A percentile compares a stretch with the other conserved stretches of the same genome.
Conservation (phyloP, 345 rosid genomes). For the Clausena lansium region DNA sequence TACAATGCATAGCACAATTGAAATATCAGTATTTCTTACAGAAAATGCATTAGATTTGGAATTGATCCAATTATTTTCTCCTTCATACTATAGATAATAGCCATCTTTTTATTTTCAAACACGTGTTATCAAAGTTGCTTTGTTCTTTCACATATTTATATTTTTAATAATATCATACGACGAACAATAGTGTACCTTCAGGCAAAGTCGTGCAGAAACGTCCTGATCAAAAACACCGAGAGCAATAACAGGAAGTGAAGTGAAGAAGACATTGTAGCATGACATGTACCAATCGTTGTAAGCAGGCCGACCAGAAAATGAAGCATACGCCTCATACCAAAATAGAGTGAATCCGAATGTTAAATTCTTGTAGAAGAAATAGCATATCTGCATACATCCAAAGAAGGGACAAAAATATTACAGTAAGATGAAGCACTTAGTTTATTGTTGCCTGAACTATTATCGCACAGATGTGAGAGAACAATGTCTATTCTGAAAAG, state of each 20-base stretch:
- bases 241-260: constrained; percentile 94
- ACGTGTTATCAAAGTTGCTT: neutral
- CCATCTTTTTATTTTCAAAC: neutral
- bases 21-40: neutral
- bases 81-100: neutral
- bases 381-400: constrained; percentile 69
- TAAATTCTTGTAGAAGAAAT: constrained; percentile 95
- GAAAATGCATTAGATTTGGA: neutral
- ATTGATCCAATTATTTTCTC: neutral
- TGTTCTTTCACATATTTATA: neutral
- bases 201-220: constrained; percentile 87
- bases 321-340: constrained; percentile 90
- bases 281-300: constrained; percentile 98
- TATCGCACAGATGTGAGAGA: neutral
- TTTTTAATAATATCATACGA: neutral
- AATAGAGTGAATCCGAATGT: constrained; percentile 88
- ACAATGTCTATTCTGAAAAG: neutral
- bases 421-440: neutral
- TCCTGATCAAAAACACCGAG: constrained; percentile 96
- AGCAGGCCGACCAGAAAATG: constrained; percentile 91
- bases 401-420: neutral
- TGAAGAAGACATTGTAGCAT: constrained; percentile 90
- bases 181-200: constrained; percentile 48
- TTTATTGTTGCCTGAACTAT: neutral
- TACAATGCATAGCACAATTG: neutral